These are phyloP conservation scores for Quercus phellos DNA, from an alignment of 331 rosid genomes.

Conservation along the genomic window DNA sequence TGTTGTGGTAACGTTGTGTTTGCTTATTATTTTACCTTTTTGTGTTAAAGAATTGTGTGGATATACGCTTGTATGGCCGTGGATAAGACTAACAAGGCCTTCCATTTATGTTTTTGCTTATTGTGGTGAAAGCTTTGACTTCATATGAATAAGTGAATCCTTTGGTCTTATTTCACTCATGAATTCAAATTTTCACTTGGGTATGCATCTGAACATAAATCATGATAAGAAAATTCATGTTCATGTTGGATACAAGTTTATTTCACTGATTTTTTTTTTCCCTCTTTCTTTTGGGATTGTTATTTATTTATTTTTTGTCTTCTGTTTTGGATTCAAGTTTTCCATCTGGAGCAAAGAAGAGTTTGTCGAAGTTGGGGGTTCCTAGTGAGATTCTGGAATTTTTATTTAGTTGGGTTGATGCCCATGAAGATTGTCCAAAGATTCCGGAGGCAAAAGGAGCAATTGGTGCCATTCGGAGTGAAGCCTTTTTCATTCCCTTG, in stretches of 20 bases:
- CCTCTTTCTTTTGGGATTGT: conserved; percentile 4
- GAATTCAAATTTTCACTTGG: background rate
- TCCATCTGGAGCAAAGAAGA: conserved; percentile 45
- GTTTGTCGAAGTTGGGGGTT: conserved; percentile 66
- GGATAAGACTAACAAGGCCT: too few species aligned
- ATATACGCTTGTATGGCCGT: background rate
- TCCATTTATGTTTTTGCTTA: too few species aligned
- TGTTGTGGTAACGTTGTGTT: background rate
- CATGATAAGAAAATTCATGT: background rate
- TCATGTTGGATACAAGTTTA: too few species aligned
- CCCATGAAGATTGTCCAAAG: conserved; percentile 30
- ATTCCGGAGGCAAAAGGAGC: conserved; percentile 89
- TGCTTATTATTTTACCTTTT: background rate
- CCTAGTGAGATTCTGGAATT: conserved; percentile 51
- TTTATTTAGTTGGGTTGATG: conserved; percentile 46
- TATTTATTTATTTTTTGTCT: background rate
- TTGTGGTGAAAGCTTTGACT: too few species aligned
- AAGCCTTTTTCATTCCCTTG: conserved; percentile 86
- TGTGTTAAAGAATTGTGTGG: background rate
- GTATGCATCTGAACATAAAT: background rate
- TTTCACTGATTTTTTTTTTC: background rate
- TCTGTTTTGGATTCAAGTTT: conserved; percentile 43
- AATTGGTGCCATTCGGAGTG: conserved; percentile 55
- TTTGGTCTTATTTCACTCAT: background rate
- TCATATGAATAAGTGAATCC: too few species aligned